Percentiles rank a stretch among this genome's conserved stretches.
Evolutionary conservation across 345 rosid genomes (phyloP).

Genomic region (Acer yangbiense): DNA sequence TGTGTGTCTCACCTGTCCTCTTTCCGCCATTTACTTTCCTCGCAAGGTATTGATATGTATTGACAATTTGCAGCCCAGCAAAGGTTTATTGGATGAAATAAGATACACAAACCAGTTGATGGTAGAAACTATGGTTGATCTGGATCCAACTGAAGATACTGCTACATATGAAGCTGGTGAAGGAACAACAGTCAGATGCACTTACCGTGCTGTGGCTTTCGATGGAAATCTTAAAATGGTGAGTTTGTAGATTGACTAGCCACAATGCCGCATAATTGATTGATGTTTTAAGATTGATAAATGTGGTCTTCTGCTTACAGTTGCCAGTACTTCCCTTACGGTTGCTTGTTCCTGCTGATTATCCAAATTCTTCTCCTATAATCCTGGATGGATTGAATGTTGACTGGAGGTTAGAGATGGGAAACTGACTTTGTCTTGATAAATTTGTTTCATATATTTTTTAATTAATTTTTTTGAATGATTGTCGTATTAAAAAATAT

Average conservation of each 20-base stretch:
- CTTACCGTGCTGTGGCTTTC: conserved; percentile 39
- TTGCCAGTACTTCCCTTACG: conserved; percentile 39
- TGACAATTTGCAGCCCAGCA: conserved; percentile 34
- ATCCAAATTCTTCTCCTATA: conserved; percentile 50
- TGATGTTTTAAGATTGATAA: background rate
- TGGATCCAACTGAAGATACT: conserved; percentile 26
- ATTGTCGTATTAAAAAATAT: background rate
- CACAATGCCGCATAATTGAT: background rate
- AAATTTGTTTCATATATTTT: no score
- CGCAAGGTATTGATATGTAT: background rate
- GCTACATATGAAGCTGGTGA: conserved; percentile 31
- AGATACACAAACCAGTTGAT: conserved; percentile 40
- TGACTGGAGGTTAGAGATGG: conserved; percentile 35
- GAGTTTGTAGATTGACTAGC: conserved; percentile 12
- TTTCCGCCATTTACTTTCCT: background rate
- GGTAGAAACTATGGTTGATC: conserved; percentile 37
- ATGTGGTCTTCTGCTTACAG: conserved; percentile 27
- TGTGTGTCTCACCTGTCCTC: background rate
- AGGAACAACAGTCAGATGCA: conserved; percentile 47
- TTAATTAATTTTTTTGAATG: no score
- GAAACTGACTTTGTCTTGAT: no score
- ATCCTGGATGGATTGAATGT: conserved; percentile 31
- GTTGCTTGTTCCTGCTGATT: conserved; percentile 45
- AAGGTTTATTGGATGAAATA: conserved; percentile 41
- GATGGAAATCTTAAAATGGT: conserved; percentile 39